These are phyloP conservation scores for Limonium bicolor DNA, from an alignment of 148 eudicot genomes.

Conservation along the genomic window DNA sequence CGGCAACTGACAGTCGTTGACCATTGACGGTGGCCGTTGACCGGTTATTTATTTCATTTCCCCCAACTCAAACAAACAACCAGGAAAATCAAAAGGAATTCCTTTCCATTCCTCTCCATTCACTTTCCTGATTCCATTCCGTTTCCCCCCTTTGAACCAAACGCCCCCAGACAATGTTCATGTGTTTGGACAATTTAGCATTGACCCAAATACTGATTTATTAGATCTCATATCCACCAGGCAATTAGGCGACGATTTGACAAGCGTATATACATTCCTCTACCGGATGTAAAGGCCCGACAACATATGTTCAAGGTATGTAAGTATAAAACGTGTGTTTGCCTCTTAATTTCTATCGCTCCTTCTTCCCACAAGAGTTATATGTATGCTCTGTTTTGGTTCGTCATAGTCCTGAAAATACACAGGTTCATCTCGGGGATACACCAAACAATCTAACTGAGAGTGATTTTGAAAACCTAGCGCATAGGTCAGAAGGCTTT, in stretches of 20 bases:
- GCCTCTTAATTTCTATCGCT: not conserved
- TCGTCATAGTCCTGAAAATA: constrained; percentile 5
- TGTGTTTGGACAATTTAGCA: too few relatives aligned
- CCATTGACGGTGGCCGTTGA: too few relatives aligned
- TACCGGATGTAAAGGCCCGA: constrained; percentile 88
- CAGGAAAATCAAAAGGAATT: too few relatives aligned
- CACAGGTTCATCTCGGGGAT: constrained; percentile 92
- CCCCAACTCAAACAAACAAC: too few relatives aligned
- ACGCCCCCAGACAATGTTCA: too few relatives aligned
- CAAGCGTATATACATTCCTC: constrained; percentile 96
- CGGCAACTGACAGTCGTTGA: too few relatives aligned
- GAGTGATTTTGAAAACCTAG: constrained; percentile 73
- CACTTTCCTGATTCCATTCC: not conserved
- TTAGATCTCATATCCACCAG: too few relatives aligned
- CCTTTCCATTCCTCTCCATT: not conserved
- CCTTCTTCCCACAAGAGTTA: not conserved
- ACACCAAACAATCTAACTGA: constrained; percentile 83
- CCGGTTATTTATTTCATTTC: too few relatives aligned
- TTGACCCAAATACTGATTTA: constrained; percentile 9
- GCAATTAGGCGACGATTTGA: constrained; percentile 94
- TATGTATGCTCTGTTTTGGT: not conserved
- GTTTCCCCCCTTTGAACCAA: too few relatives aligned
- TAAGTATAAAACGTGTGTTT: not conserved
- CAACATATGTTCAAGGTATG: constrained; percentile 94
- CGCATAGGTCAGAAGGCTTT: constrained; percentile 75